Evolutionary conservation across 768 basidiomycete species (phyloP).

Genomic region (Rhodotorula paludigena): DNA sequence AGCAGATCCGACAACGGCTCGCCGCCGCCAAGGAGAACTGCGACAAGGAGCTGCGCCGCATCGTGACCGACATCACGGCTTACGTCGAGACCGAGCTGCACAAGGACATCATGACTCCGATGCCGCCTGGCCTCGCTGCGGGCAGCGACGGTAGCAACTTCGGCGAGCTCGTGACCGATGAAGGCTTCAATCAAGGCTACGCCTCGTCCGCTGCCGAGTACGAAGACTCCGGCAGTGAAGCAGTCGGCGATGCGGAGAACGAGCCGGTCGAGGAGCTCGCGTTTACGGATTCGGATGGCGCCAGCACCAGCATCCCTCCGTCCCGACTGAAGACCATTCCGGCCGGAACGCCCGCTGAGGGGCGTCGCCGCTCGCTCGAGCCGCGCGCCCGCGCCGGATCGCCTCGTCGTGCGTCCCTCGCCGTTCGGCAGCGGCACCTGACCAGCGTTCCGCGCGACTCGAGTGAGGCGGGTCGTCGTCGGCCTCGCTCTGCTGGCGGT

Average conservation of each 20-base stretch:
- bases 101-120: conserved; percentile 60
- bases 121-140: conserved; percentile 15
- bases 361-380: neutral
- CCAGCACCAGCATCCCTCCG: conserved; percentile 25
- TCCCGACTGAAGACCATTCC: conserved; percentile 18
- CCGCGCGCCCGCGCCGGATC: conserved; percentile 16
- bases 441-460: conserved; percentile 26
- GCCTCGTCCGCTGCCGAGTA: conserved; percentile 8
- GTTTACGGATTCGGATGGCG: conserved; percentile 34
- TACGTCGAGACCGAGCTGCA: conserved; percentile 89
- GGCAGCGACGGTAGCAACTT: conserved; percentile 1
- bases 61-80: conserved; percentile 85
- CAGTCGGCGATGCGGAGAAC: conserved; percentile 19
- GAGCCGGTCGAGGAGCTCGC: conserved; percentile 5
- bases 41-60: conserved; percentile 90
- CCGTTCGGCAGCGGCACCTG: conserved; percentile 28
- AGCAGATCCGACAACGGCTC: conserved; percentile 88
- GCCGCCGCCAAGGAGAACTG: conserved; percentile 91
- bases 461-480: neutral
- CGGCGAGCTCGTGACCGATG: conserved; percentile 28
- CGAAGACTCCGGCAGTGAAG: conserved; percentile 37
- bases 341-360: neutral
- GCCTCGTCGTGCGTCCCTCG: conserved; percentile 29
- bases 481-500: conserved; percentile 9
- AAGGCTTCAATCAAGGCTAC: conserved; percentile 2